phyloP scores from a whole-genome alignment of 2,329 filamentous ascomycete species.

The Ampelomyces quisqualis region DNA sequence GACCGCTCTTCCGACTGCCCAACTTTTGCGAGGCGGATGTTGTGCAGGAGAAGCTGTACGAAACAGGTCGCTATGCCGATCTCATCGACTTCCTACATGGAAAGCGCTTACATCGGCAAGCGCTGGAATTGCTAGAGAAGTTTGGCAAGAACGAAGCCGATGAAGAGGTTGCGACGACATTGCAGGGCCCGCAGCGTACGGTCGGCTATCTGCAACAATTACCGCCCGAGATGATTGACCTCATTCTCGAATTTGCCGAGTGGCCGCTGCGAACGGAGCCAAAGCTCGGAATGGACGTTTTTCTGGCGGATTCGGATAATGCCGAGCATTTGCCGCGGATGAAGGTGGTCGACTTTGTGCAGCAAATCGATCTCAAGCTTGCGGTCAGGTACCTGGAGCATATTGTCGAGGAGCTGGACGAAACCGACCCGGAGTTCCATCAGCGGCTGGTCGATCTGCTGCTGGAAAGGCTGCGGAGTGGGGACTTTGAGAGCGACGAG shows the following conservation, averaged over 20 bases:
- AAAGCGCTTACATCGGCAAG: conserved; percentile 87
- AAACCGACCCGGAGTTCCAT: conserved; percentile 82
- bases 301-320: conserved; percentile 90
- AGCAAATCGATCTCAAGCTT: conserved; percentile 66
- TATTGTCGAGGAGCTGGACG: conserved; percentile 82
- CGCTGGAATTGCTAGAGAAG: conserved; percentile 75
- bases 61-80: conserved; percentile 86
- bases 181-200: conserved; percentile 81
- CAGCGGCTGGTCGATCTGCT: conserved; percentile 77
- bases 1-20: conserved; percentile 87
- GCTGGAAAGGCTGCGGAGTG: conserved; percentile 55
- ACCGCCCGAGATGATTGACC: conserved; percentile 81
- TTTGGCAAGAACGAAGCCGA: conserved; percentile 66
- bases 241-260: conserved; percentile 86
- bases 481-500: conserved; percentile 37
- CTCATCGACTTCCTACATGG: conserved; percentile 97
- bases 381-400: conserved; percentile 87
- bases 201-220: conserved; percentile 88
- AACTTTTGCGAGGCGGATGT: conserved; percentile 97
- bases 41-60: conserved; percentile 87
- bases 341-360: conserved; percentile 72
- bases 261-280: conserved; percentile 79
- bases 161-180: conserved; percentile 50
- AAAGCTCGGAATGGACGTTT: conserved; percentile 84
- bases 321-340: conserved; percentile 84